These are phyloP conservation scores for Drechslerella dactyloides DNA, from an alignment of 2,329 filamentous ascomycete genomes.

Conservation along the genomic window DNA sequence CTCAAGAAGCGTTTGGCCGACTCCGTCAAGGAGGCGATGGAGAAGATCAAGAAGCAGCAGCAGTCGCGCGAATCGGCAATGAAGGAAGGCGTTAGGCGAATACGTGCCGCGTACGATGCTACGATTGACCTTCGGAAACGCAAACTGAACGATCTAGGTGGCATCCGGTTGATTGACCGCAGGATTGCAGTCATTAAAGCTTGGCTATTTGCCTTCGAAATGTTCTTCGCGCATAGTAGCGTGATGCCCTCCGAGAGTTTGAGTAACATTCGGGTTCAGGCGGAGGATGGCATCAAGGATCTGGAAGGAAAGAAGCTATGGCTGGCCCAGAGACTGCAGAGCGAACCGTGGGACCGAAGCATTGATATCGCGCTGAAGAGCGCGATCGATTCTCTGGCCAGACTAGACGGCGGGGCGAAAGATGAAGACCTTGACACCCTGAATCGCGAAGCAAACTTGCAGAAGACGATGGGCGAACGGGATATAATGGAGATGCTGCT, in stretches of 20 bases:
- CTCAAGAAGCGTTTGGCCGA: constrained; percentile 92
- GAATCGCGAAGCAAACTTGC: constrained; percentile 79
- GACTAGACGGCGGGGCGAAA: constrained; percentile 69
- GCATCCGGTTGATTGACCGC: constrained; percentile 79
- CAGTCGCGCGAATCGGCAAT: constrained; percentile 80
- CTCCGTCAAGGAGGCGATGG: constrained; percentile 77
- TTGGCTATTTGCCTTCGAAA: constrained; percentile 92
- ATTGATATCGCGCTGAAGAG: constrained; percentile 88
- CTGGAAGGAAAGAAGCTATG: constrained; percentile 89
- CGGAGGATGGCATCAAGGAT: constrained; percentile 84
- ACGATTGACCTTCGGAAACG: constrained; percentile 78
- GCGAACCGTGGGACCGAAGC: constrained; percentile 82
- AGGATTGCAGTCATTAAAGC: constrained; percentile 84
- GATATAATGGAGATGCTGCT: constrained; percentile 77
- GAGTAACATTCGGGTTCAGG: constrained; percentile 80
- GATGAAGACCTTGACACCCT: constrained; percentile 75
- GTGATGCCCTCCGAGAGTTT: constrained; percentile 69
- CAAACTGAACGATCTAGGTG: constrained; percentile 78
- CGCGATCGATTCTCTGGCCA: constrained; percentile 76
- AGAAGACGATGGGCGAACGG: constrained; percentile 81
- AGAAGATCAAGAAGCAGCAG: constrained; percentile 87
- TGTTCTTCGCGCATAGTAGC: constrained; percentile 71
- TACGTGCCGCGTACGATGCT: constrained; percentile 84
- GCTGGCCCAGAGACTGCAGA: constrained; percentile 81
- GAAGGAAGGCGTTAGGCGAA: constrained; percentile 77